Percentiles rank a stretch among this genome's conserved stretches.
Evolutionary conservation across 352 stramenopile species (phyloP).

Genomic region (Pythium brachiatum): DNA sequence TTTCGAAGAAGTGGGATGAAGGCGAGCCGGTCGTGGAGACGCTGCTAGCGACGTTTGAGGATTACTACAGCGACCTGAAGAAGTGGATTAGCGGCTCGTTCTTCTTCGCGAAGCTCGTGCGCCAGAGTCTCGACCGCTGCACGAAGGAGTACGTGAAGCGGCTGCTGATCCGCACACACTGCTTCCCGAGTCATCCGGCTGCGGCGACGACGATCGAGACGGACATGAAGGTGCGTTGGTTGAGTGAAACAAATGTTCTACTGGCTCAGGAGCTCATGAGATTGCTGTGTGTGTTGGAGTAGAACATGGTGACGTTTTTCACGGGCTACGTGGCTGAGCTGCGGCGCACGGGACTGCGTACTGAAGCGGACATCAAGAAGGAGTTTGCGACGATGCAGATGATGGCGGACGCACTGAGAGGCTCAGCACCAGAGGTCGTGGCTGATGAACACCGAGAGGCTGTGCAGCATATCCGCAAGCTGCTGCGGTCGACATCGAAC

Average conservation of each 20-base stretch:
- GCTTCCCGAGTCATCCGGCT: conserved; percentile 41
- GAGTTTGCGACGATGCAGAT: conserved; percentile 55
- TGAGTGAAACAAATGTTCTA: too few species aligned
- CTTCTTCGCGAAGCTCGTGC: conserved; percentile 83
- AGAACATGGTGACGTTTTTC: conserved; percentile 75
- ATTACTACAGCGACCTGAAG: conserved; percentile 72
- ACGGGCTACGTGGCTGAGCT: conserved; percentile 63
- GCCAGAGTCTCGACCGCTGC: conserved; percentile 66
- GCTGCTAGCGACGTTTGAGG: conserved; percentile 69
- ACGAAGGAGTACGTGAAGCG: conserved; percentile 63
- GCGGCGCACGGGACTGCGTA: conserved; percentile 66
- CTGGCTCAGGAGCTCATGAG: too few species aligned
- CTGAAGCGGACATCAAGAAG: conserved; percentile 60
- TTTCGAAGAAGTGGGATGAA: conserved; percentile 85
- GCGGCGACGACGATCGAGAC: conserved; percentile 48
- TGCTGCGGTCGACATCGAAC: conserved; percentile 61
- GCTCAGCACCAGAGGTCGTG: conserved; percentile 28
- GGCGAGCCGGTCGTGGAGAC: conserved; percentile 69
- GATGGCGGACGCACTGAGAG: conserved; percentile 44
- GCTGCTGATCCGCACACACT: conserved; percentile 53
- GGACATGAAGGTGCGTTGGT: conserved; percentile 52
- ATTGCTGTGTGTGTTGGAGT: not conserved
- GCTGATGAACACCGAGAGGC: conserved; percentile 31
- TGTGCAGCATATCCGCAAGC: conserved; percentile 54
- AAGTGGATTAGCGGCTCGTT: conserved; percentile 80